Evolutionary conservation across 805 yeast genomes (phyloP).

Genomic region (Starmerella vitae): DNA sequence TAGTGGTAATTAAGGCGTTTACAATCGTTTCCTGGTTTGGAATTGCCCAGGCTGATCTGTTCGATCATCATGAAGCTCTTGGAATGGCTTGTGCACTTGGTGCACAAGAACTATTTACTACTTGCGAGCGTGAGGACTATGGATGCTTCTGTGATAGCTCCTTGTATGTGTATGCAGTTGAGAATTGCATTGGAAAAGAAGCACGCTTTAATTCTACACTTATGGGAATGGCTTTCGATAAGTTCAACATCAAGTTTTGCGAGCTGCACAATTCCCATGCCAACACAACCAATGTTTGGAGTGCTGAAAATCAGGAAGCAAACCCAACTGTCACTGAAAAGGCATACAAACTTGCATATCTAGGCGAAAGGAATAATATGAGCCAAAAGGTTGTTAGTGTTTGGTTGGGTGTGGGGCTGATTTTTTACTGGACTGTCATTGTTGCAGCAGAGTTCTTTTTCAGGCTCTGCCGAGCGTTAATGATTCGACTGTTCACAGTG

Average conservation of each 20-base stretch:
- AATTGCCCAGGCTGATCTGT: constrained; percentile 7
- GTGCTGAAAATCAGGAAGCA: constrained; percentile 2
- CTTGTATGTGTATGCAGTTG: constrained; percentile 25
- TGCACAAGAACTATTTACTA: constrained; percentile 16
- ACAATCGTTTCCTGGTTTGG: too few species aligned
- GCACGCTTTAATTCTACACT: constrained; percentile 17
- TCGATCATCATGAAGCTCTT: constrained; percentile 13
- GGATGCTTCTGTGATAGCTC: constrained; percentile 24
- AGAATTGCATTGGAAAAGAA: constrained; percentile 23
- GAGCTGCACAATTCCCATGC: constrained; percentile 13
- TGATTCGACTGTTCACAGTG: constrained; percentile 17
- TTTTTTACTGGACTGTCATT: constrained; percentile 25
- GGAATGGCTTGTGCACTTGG: constrained; percentile 21
- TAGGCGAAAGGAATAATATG: constrained; percentile 17
- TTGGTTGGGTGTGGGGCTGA: constrained; percentile 25
- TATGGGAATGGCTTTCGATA: constrained; percentile 26
- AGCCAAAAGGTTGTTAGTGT: constrained; percentile 23
- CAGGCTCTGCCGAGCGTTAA: not conserved
- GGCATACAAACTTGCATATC: constrained; percentile 14
- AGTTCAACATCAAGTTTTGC: constrained; percentile 22
- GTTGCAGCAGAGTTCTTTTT: constrained; percentile 7
- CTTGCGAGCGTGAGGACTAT: constrained; percentile 19
- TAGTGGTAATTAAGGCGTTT: too few species aligned
- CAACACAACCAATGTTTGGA: constrained; percentile 12
- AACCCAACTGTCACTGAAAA: constrained; percentile 10